Evolutionary conservation across 148 eudicot species (phyloP).

Genomic region (Chenopodium formosanum): DNA sequence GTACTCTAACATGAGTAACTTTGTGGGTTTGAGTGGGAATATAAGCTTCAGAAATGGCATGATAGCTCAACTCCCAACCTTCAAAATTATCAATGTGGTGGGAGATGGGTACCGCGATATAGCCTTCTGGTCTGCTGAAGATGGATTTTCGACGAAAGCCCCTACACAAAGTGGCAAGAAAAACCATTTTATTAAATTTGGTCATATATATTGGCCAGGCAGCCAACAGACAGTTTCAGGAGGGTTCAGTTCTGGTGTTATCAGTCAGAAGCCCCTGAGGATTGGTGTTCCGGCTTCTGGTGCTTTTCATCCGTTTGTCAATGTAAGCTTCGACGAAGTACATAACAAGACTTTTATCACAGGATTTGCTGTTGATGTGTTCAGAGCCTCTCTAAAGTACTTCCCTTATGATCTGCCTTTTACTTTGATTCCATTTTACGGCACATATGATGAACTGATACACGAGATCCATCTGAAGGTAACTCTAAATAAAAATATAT

Average conservation of each 20-base stretch:
- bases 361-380: conserved; percentile 47
- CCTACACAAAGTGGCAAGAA: background rate
- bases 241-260: conserved; percentile 28
- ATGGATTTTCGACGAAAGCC: conserved; percentile 27
- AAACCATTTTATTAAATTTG: conserved; percentile 3
- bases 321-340: conserved; percentile 27
- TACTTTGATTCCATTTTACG: conserved; percentile 37
- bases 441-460: conserved; percentile 36
- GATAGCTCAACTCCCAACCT: conserved; percentile 22
- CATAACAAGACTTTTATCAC: conserved; percentile 26
- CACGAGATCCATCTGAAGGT: conserved; percentile 35
- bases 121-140: conserved; percentile 36
- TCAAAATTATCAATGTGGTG: conserved; percentile 41
- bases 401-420: conserved; percentile 34
- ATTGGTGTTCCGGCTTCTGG: conserved; percentile 43
- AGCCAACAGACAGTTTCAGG: conserved; percentile 31
- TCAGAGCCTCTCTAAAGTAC: conserved; percentile 33
- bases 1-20: conserved; percentile 3
- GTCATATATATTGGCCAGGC: conserved; percentile 43
- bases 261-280: conserved; percentile 29
- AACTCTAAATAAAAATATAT: background rate
- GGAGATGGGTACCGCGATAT: conserved; percentile 42
- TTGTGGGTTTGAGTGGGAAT: conserved; percentile 38
- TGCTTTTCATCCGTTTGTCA: conserved; percentile 44
- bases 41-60: conserved; percentile 34